phyloP scores from a whole-genome alignment of 306 rosid species.

The Ormosia semicastrata region DNA sequence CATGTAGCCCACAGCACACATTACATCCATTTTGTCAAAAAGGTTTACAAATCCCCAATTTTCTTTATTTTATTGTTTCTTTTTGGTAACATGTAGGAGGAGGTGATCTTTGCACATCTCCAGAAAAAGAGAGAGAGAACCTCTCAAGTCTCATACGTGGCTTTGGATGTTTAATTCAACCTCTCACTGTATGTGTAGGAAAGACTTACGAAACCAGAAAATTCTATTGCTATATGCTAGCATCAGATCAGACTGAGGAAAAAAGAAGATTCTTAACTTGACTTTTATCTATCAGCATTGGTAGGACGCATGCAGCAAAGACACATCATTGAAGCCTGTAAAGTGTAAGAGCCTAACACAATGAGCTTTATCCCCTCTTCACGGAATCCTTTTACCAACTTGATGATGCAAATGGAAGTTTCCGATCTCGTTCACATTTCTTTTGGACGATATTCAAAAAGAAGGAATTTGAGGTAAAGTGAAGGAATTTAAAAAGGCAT shows the following conservation, averaged over 20 bases:
- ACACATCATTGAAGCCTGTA: conserved; percentile 42
- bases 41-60: neutral
- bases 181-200: neutral
- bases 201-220: neutral
- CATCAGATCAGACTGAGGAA: neutral
- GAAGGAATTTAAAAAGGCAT: conserved; percentile 14
- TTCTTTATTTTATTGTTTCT: neutral
- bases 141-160: neutral
- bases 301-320: conserved; percentile 26
- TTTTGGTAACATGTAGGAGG: neutral
- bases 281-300: neutral
- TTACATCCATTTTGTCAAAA: neutral
- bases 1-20: neutral
- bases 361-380: conserved; percentile 29
- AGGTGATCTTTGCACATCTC: neutral
- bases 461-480: conserved; percentile 25
- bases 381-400: conserved; percentile 34
- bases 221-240: neutral
- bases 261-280: conserved; percentile 41
- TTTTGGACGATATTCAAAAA: conserved; percentile 37
- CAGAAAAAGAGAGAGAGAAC: neutral
- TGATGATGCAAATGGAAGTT: conserved; percentile 23
- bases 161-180: neutral
- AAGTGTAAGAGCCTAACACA: conserved; percentile 33
- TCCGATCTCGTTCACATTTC: conserved; percentile 46